phyloP scores from a whole-genome alignment of 2,329 filamentous ascomycete genomes.

The Cladophialophora exuberans region DNA sequence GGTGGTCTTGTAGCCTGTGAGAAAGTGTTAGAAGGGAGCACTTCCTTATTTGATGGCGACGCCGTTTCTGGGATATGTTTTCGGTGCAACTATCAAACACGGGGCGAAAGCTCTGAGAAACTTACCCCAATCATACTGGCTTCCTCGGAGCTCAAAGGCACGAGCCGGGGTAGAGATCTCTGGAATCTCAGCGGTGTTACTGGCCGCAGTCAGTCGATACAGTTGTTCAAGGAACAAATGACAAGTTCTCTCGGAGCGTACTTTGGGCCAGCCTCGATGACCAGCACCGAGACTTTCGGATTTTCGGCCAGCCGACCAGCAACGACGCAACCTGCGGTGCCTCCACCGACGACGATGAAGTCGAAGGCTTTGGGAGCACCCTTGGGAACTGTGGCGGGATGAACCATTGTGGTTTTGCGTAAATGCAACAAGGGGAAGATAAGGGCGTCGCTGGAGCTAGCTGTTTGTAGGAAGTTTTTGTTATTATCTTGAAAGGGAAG shows the following conservation, averaged over 20 bases:
- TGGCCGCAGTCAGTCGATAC: background rate
- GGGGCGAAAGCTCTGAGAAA: too few species aligned
- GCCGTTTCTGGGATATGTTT: too few species aligned
- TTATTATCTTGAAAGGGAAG: too few species aligned
- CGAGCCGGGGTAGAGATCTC: constrained; percentile 58
- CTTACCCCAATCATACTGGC: constrained; percentile 55
- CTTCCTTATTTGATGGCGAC: too few species aligned
- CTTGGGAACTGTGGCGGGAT: constrained; percentile 7
- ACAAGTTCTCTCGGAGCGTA: background rate
- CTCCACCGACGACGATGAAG: constrained; percentile 40
- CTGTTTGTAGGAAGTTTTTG: background rate
- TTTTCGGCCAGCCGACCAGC: constrained; percentile 58
- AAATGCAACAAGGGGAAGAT: too few species aligned
- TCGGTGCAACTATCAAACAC: too few species aligned
- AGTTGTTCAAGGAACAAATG: background rate
- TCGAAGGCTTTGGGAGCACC: constrained; percentile 29
- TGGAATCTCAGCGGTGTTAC: constrained; percentile 53
- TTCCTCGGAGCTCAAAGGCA: constrained; percentile 58
- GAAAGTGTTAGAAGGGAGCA: too few species aligned
- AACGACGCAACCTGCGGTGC: constrained; percentile 54
- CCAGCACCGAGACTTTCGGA: constrained; percentile 48
- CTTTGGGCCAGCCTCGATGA: constrained; percentile 44
- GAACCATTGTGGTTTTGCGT: constrained; percentile 1
- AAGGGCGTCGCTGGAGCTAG: background rate
- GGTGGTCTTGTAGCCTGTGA: constrained; percentile 67